Percentiles rank a stretch among this genome's conserved stretches.
Conservation (phyloP, 73 alveolate genomes). For the Paramecium biaurelia region DNA sequence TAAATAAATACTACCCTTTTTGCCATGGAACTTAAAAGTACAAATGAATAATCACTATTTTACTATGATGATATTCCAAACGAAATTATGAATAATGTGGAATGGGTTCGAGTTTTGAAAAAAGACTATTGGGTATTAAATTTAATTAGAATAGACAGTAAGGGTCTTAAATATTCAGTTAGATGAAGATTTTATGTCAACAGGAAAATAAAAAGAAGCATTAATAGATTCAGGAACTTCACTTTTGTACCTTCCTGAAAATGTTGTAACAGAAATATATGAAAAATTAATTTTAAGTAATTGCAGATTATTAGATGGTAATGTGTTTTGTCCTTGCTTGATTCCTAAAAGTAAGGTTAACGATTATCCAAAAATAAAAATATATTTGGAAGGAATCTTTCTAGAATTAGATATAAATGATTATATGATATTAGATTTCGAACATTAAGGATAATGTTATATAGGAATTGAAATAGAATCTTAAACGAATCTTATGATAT, state of each 20-base stretch:
- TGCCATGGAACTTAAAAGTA: not conserved
- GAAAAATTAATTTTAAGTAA: not conserved
- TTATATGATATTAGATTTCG: not conserved
- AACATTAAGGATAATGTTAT: not conserved
- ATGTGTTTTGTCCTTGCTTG: not conserved
- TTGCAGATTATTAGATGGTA: not conserved
- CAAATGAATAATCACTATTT: not conserved
- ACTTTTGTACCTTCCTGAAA: not conserved
- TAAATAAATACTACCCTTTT: not conserved
- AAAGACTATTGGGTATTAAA: constrained; percentile 23
- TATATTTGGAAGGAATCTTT: not conserved
- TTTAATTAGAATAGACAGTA: not conserved
- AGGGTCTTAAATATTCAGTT: not conserved
- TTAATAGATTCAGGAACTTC: constrained; percentile 49
- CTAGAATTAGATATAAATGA: not conserved
- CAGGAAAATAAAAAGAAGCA: not conserved
- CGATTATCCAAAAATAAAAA: not conserved
- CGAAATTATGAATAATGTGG: not conserved
- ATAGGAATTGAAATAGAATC: not conserved
- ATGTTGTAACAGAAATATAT: not conserved
- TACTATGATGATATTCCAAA: not conserved
- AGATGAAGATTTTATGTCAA: not conserved
- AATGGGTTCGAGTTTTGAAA: not conserved
- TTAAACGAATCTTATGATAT: not conserved
- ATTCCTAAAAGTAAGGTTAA: not conserved